Evolutionary conservation across 306 rosid species (phyloP), one percentile per base, ranked within the genome.

Genomic region (Casuarina glauca): DNA sequence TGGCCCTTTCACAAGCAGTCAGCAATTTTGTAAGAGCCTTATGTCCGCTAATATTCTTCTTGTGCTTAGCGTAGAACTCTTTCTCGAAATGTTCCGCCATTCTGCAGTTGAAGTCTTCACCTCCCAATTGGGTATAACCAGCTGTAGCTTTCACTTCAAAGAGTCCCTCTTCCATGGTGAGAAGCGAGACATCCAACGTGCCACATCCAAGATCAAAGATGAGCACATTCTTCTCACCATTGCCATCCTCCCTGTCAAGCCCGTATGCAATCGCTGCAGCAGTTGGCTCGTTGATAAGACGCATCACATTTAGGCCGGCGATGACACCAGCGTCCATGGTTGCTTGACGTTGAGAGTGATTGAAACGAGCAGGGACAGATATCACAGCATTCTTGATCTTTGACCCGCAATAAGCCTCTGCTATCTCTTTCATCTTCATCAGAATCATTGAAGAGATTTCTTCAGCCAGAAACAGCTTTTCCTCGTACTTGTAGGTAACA

Each of bases 191-290:
- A 69, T 86, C 87, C 55, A 83, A 83, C 1, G 87, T 84, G 3
- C 84, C 87, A 1, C 87, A 81, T 11, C 87, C 82, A 45, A 84
- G 84, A 53, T 84, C 79, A 53, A 81, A 85, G 57, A 85, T 72
- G 4, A 85, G 83, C 42, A 85, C 86, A 68, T 78, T 85, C 63
- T 75, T 73, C 50, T 76, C 84, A 7, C 77, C 79, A 2, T 16
- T 5, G 36, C 48, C 26, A 1, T 41, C 3, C 38, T 80, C 79
- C 69, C 72, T 78, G 78, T 83, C 89, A 15, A 86, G 87, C 5
- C 89, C 85, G 32, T 83, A 86, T 13, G 87, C 85, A 76, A 81
- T 85, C 19, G 83, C 86, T 3, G 81, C 88, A 7, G 83, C 83
- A 2, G 81, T 81, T 36, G 88, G 86, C 60, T 85, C 83, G n/a